These are phyloP conservation scores for Arachis monticola DNA, from an alignment of 331 rosid species.

Conservation along the genomic window DNA sequence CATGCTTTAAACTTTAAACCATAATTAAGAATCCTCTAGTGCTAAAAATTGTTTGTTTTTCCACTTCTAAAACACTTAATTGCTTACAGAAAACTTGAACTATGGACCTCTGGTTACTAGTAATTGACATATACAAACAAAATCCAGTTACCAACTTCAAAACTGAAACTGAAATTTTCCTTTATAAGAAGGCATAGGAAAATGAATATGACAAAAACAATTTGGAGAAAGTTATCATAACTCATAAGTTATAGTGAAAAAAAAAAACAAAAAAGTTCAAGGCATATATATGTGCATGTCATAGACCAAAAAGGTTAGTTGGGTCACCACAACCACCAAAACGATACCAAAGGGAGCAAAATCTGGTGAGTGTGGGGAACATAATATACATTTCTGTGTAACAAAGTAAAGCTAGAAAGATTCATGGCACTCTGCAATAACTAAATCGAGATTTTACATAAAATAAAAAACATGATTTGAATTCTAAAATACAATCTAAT, in stretches of 20 bases:
- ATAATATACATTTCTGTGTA: neutral
- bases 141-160: slow-evolving; percentile 21
- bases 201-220: neutral
- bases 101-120: too few species aligned
- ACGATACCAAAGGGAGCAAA: slow-evolving; percentile 26
- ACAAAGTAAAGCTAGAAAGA: neutral
- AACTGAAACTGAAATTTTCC: slow-evolving; percentile 23
- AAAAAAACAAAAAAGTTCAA: neutral
- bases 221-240: neutral
- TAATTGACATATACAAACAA: slow-evolving; percentile 11
- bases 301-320: slow-evolving; percentile 35
- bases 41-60: neutral
- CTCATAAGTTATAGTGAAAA: slow-evolving; percentile 1
- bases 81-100: neutral
- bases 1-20: slow-evolving; percentile 9
- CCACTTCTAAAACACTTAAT: neutral
- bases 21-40: slow-evolving; percentile 12
- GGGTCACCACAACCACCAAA: slow-evolving; percentile 37
- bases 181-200: slow-evolving; percentile 18
- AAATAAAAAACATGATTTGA: too few species aligned
- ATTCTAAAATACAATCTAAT: too few species aligned
- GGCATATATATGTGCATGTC: neutral
- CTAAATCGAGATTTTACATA: too few species aligned
- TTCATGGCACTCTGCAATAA: neutral
- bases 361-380: neutral